Base-by-base conservation (phyloP, 2,329 filamentous ascomycete genomes). In the Trichoderma koningiopsis region DNA sequence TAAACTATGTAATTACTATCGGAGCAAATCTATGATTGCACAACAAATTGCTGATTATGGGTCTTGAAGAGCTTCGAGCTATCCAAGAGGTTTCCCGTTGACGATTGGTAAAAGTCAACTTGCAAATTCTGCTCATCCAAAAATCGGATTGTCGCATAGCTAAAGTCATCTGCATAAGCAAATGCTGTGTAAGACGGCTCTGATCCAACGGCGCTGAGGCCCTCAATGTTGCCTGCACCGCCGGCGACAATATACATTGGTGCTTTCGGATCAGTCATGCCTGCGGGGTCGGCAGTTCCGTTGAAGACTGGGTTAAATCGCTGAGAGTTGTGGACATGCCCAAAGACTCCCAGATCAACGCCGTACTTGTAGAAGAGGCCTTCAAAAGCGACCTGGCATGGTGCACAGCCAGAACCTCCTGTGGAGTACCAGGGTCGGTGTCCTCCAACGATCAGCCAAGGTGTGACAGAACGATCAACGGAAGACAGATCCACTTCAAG, bases 321-420 rank as follows among this genome's bases (percentile, higher is more conserved):
- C 77, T 88, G 85, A 31, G 84, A 83, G 76, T 87, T 87, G 76
- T 88, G 86, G 16, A 87, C 84, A 73, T 89, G 86, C 2, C 86
- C 87, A 71, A 87, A 86, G 7, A 88, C 78, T 31, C 77, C 86
- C 5, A 88, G 75, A 71, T 89, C 87, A 24, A 89, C 86, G 33
- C 85, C 86, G 74, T 88, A 87, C 63, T 82, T 80, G 76, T 87
- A 86, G 7, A 88, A 75, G 3, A 88, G 74, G 0, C 78, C 76
- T 77, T 89, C 86, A 69, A 88, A 88, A 0, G 85, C 85, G 0
- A 70, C 71, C 70, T 85, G 83, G 78, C 86, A 88, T 0, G 82
- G 74, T 14, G 49, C 68, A 77, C 86, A 88, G 16, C 70, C 73
- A 33, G 52, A 59, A 40, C 75, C 73, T 11, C 76, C 76, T 3